A percentile compares a stretch with the other conserved stretches of the same genome.
Evolutionary conservation across 768 basidiomycete species (phyloP).

Genomic region (Piloderma croceum): DNA sequence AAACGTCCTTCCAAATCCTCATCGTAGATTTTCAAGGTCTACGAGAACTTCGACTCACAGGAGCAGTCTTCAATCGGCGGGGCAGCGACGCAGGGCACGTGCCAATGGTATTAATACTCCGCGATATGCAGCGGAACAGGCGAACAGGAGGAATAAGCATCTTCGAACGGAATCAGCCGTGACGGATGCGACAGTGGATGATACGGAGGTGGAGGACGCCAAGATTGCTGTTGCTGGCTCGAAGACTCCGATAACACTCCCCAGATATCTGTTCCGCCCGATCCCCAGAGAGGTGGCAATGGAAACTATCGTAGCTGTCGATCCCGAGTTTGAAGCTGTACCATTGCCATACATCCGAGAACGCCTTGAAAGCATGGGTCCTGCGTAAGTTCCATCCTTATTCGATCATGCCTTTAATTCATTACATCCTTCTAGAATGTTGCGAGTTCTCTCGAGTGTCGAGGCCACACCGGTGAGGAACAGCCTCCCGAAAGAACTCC

Average conservation of each 20-base stretch:
- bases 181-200: too few relatives aligned
- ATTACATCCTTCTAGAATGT: conserved; percentile 10
- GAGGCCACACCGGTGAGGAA: conserved; percentile 3
- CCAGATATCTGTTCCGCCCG: conserved; percentile 65
- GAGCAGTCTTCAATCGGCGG: too few relatives aligned
- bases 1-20: too few relatives aligned
- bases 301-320: conserved; percentile 50
- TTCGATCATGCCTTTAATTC: neutral
- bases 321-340: conserved; percentile 43
- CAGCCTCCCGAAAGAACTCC: conserved; percentile 24
- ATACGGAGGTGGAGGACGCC: conserved; percentile 31
- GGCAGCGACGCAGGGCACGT: too few relatives aligned
- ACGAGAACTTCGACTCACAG: too few relatives aligned
- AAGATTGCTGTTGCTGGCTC: conserved; percentile 9
- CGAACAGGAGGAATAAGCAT: too few relatives aligned
- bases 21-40: too few relatives aligned
- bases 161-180: too few relatives aligned
- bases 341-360: conserved; percentile 63
- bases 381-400: conserved; percentile 30
- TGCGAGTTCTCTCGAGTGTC: neutral
- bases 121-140: too few relatives aligned
- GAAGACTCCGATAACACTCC: conserved; percentile 51
- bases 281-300: conserved; percentile 50
- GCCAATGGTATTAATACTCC: too few relatives aligned
- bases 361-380: conserved; percentile 35